Evolutionary conservation across 306 rosid species (phyloP).

Genomic region (Cotoneaster glaucophyllus): DNA sequence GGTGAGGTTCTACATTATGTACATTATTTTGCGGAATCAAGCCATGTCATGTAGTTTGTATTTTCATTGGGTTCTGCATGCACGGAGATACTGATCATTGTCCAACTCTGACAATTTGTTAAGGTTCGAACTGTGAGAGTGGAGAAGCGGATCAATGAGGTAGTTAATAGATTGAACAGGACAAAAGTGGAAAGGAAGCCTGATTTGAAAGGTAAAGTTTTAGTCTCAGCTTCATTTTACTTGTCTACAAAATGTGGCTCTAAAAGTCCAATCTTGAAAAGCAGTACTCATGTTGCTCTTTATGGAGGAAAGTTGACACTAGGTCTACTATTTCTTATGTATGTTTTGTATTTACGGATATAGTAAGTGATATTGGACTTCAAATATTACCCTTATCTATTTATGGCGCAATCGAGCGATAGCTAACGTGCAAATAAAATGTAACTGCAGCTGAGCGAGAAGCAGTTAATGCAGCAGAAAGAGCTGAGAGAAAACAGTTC

Average conservation of each 20-base stretch:
- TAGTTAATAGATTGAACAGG: conserved; percentile 79
- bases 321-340: not conserved
- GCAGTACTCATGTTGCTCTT: not conserved
- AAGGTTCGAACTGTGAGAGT: conserved; percentile 89
- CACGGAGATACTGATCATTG: conserved; percentile 11
- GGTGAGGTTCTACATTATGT: conserved; percentile 32
- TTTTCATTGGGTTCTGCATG: conserved; percentile 10
- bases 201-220: conserved; percentile 76
- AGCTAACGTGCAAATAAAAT: not conserved
- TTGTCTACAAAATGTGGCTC: not conserved
- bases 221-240: conserved; percentile 9
- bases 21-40: not conserved
- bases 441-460: conserved; percentile 76
- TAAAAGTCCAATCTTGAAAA: not conserved
- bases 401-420: not conserved
- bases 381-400: not conserved
- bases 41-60: not conserved
- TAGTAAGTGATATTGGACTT: not conserved
- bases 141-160: conserved; percentile 88
- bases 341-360: not conserved
- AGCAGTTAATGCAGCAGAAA: conserved; percentile 88
- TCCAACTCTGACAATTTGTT: conserved; percentile 20
- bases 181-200: conserved; percentile 90
- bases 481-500: conserved; percentile 78
- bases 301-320: not conserved